A percentile compares a stretch with the other conserved stretches of the same genome.
phyloP scores from a whole-genome alignment of 805 yeast genomes.

The Candida methanosorbosa region DNA sequence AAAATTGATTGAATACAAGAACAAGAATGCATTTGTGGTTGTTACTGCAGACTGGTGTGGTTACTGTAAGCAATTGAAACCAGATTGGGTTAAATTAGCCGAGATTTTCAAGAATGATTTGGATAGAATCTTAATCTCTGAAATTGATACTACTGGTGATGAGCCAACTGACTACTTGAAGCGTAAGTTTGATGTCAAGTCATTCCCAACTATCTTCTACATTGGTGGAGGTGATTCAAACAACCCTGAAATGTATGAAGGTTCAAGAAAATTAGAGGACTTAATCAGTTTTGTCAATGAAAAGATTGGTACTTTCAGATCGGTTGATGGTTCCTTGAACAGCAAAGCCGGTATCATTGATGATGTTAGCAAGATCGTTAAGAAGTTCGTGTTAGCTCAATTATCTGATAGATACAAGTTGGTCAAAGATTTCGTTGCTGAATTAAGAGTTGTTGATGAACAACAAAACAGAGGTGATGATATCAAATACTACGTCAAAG shows the following conservation, averaged over 20 bases:
- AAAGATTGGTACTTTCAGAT: slow-evolving; percentile 31
- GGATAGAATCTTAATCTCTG: slow-evolving; percentile 32
- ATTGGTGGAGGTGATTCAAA: slow-evolving; percentile 32
- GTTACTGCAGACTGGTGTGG: slow-evolving; percentile 58
- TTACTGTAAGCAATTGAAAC: slow-evolving; percentile 45
- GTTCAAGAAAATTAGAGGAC: slow-evolving; percentile 35
- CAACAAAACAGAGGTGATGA: slow-evolving; percentile 9
- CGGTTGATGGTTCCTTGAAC: slow-evolving; percentile 30
- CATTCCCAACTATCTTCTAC: slow-evolving; percentile 48
- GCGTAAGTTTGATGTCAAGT: slow-evolving; percentile 30
- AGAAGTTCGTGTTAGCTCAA: slow-evolving; percentile 22
- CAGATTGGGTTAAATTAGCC: slow-evolving; percentile 43
- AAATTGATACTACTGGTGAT: slow-evolving; percentile 37
- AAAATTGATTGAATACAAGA: slow-evolving; percentile 17
- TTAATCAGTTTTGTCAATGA: slow-evolving; percentile 43
- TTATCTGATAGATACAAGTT: slow-evolving; percentile 15
- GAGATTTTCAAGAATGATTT: slow-evolving; percentile 32
- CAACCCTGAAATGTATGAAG: slow-evolving; percentile 25
- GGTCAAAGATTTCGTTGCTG: slow-evolving; percentile 26
- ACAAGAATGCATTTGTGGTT: slow-evolving; percentile 40
- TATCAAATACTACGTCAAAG: slow-evolving; percentile 38
- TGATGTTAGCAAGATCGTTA: slow-evolving; percentile 22
- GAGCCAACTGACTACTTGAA: slow-evolving; percentile 34
- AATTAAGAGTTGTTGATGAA: slow-evolving; percentile 25
- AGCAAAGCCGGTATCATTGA: slow-evolving; percentile 31